Conservation (phyloP, 345 rosid genomes). For the Mallotus nudiflorus region DNA sequence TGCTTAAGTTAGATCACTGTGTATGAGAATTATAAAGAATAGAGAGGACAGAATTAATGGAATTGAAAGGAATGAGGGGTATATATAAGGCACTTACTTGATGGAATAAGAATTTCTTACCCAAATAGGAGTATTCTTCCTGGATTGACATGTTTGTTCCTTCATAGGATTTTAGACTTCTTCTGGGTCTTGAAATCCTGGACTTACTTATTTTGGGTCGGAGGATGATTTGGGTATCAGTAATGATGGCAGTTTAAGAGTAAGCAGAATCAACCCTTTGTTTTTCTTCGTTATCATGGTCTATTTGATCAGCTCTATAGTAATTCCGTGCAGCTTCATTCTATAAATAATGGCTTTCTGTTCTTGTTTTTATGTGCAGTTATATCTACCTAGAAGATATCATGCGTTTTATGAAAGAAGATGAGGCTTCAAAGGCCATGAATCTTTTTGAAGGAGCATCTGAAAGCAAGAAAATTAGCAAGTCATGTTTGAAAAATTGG, state of each 20-base stretch:
- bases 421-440: constrained; percentile 32
- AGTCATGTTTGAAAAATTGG: constrained; percentile 35
- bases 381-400: constrained; percentile 29
- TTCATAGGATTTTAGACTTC: too few relatives aligned
- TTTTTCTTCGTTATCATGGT: not conserved
- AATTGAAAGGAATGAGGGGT: too few relatives aligned
- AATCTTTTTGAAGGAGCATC: constrained; percentile 34
- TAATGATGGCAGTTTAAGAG: not conserved
- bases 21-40: too few relatives aligned
- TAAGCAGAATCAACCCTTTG: not conserved
- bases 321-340: not conserved
- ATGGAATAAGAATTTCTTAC: too few relatives aligned
- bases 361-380: constrained; percentile 6
- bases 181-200: too few relatives aligned
- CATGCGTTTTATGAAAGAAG: constrained; percentile 35
- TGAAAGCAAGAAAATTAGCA: constrained; percentile 35
- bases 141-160: too few relatives aligned
- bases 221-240: too few relatives aligned
- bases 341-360: not conserved
- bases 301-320: not conserved
- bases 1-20: too few relatives aligned
- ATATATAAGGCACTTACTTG: too few relatives aligned
- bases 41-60: too few relatives aligned
- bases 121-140: too few relatives aligned
- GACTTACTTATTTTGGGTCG: too few relatives aligned